Base-by-base conservation (phyloP, 1,284 basidiomycete species). In the Athelia sp. region DNA sequence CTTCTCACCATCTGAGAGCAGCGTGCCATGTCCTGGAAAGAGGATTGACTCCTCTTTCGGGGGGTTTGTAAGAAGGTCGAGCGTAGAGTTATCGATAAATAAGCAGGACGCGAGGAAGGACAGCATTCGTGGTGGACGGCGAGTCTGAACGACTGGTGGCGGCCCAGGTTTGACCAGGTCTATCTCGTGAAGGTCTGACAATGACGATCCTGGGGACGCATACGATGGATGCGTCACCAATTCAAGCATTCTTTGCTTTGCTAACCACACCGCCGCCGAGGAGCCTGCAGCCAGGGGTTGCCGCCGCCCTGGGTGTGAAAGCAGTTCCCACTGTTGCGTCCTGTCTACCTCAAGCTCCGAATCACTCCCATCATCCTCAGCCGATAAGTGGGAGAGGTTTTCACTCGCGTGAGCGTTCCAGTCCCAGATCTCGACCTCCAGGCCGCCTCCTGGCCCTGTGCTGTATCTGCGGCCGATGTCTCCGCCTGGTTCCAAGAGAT, bases 71-170 rank as follows among this genome's bases (percentile, higher is more conserved):
- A 71, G 58, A 15, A 70, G 64, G 17, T 61, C 61, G 4, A 67
- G 47, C 1, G 63, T 68, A 32, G 63, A 55, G 29, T 69, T 65
- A 50, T 70, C 68, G n/a, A 67, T 52, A 6, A 62, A 59, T 36
- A 70, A 55, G n/a, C 69, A 44, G 1, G 62, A 59, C 2, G 65
- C 52, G 45, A 69, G 55, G 53, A 66, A 58, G 0, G 68, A 63
- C 4, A 70, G 54, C 1, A 70, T 52, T n/a, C 19, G 36, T 40
- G 36, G n/a, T n/a, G 36, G 36, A 17, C 36, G n/a, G 4, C 26
- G 26, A 13, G 6, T 29, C 26, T 40, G 36, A 34, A 34, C 19
- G 36, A 8, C 6, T 40, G 36, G 15, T 21, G n/a, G 9, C 9
- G 19, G 15, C 6, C n/a, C 36, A n/a, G 36, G 36, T 9, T n/a